Conservation (phyloP, 2,329 filamentous ascomycete genomes). For the Exophiala bonariae region DNA sequence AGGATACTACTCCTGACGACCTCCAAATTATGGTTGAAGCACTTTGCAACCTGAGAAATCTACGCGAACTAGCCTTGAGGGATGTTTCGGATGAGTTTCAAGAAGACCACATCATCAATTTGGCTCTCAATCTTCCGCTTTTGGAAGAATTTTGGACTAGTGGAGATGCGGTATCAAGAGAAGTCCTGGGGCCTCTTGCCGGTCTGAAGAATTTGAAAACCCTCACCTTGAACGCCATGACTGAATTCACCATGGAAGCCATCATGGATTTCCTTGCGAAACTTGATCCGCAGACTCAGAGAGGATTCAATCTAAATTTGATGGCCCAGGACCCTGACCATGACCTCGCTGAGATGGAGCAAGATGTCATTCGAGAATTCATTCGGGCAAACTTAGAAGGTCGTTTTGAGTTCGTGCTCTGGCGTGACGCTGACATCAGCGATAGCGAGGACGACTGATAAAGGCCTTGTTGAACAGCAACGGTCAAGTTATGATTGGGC, state of each 20-base stretch:
- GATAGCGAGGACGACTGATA: constrained; percentile 28
- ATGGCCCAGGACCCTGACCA: constrained; percentile 28
- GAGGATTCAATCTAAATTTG: constrained; percentile 33
- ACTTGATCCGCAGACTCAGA: constrained; percentile 31
- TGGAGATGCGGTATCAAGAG: constrained; percentile 33
- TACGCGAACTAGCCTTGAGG: constrained; percentile 35
- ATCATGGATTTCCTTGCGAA: constrained; percentile 34
- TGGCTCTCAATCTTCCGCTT: constrained; percentile 32
- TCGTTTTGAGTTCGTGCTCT: constrained; percentile 28
- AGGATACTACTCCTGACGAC: constrained; percentile 27
- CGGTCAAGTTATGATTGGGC: background rate
- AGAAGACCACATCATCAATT: constrained; percentile 30
- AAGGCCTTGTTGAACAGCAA: background rate
- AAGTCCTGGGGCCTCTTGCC: constrained; percentile 31
- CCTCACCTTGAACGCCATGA: constrained; percentile 34
- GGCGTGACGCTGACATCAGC: constrained; percentile 25
- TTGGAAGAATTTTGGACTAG: constrained; percentile 36
- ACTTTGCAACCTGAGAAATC: constrained; percentile 30
- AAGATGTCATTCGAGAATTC: constrained; percentile 31
- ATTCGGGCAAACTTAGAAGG: constrained; percentile 25
- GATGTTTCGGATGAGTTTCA: constrained; percentile 37
- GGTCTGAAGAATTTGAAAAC: constrained; percentile 30
- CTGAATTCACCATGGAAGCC: constrained; percentile 33
- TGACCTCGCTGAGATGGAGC: constrained; percentile 30
- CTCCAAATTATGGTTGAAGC: constrained; percentile 33